Percentiles rank a stretch among this genome's conserved stretches.
Evolutionary conservation across 768 basidiomycete genomes (phyloP).

Genomic region (Auricularia sp.): DNA sequence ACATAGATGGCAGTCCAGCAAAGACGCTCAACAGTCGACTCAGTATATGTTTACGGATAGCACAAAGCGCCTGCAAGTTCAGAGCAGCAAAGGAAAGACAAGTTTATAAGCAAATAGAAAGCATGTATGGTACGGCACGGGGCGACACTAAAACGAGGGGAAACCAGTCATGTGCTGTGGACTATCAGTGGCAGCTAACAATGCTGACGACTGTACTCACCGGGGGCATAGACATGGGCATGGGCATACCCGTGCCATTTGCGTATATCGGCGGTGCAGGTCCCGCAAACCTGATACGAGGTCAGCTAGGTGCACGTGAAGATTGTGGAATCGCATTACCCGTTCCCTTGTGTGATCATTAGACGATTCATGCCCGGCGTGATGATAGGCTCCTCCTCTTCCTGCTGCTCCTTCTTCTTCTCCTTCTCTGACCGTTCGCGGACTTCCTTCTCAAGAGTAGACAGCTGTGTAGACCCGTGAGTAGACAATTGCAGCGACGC

Average conservation of each 20-base stretch:
- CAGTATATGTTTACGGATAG: no score
- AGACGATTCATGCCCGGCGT: constrained; percentile 63
- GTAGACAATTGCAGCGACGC: background rate
- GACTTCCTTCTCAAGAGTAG: constrained; percentile 78
- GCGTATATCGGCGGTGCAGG: constrained; percentile 51
- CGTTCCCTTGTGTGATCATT: constrained; percentile 68
- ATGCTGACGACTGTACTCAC: constrained; percentile 28
- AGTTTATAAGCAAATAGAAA: background rate
- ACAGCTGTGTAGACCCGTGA: constrained; percentile 36
- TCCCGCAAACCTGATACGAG: constrained; percentile 39
- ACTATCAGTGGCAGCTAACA: constrained; percentile 4
- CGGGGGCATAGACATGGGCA: constrained; percentile 50
- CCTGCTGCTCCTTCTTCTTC: constrained; percentile 77
- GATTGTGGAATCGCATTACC: constrained; percentile 13
- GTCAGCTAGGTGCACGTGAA: constrained; percentile 4
- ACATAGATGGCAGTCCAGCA: no score
- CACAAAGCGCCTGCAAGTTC: background rate
- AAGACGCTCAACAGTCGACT: no score
- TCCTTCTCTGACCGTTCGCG: constrained; percentile 82
- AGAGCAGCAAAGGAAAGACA: background rate
- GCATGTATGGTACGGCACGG: constrained; percentile 1
- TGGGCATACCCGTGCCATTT: constrained; percentile 40
- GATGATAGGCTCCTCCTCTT: constrained; percentile 79
- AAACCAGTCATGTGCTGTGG: constrained; percentile 57
- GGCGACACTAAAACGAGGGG: constrained; percentile 28